Evolutionary conservation across 331 rosid genomes (phyloP).

Genomic region (Stylosanthes scabra): DNA sequence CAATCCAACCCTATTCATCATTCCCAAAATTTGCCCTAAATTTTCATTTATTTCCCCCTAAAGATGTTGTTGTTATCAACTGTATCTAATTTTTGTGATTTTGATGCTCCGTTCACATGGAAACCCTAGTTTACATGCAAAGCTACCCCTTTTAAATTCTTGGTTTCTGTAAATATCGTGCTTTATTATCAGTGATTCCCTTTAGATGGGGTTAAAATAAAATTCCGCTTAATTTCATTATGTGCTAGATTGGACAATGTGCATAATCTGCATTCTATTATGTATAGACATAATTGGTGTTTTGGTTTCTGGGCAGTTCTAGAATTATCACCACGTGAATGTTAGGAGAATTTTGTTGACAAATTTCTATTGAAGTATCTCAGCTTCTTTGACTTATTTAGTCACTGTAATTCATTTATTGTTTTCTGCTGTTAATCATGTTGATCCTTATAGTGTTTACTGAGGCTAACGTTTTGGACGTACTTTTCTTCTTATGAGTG

Average conservation of each 20-base stretch:
- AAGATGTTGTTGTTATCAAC: neutral
- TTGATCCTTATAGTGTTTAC: neutral
- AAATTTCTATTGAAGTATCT: neutral
- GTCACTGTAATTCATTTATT: neutral
- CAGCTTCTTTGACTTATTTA: neutral
- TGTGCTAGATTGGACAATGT: neutral
- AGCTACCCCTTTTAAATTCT: neutral
- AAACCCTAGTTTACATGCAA: neutral
- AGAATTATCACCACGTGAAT: too few species aligned
- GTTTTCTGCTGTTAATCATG: neutral
- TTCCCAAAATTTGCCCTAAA: neutral
- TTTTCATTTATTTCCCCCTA: neutral
- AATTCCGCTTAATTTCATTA: neutral
- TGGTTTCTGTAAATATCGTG: neutral
- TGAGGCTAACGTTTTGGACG: neutral
- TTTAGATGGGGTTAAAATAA: neutral
- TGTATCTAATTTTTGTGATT: neutral
- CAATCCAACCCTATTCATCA: neutral
- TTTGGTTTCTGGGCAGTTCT: conserved; percentile 30
- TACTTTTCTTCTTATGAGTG: conserved; percentile 1
- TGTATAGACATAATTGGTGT: neutral
- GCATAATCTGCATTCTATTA: neutral
- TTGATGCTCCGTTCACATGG: neutral
- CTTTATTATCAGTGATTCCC: neutral
- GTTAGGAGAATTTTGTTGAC: conserved; percentile 7